These are phyloP conservation scores for Capsicum baccatum DNA, from an alignment of 257 asterid species.

Conservation along the genomic window DNA sequence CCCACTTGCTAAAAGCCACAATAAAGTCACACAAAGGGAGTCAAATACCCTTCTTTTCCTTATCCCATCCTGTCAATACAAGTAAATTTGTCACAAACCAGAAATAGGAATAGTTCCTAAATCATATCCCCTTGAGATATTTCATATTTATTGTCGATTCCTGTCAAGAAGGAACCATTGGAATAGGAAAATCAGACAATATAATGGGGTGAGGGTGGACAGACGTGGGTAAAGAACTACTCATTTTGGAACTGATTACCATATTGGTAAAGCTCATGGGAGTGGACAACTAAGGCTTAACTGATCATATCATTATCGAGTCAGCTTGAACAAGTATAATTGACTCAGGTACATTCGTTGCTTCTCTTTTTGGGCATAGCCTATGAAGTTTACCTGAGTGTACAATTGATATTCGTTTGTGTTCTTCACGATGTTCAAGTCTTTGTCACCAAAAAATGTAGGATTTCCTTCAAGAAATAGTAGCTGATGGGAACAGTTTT, in stretches of 20 bases:
- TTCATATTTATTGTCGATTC: neutral
- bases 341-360: neutral
- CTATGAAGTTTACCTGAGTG: conserved; percentile 53
- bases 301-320: neutral
- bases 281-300: neutral
- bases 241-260: conserved; percentile 60
- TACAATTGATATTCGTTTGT: conserved; percentile 82
- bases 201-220: conserved; percentile 48
- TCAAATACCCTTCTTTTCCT: conserved; percentile 56
- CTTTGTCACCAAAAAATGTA: conserved; percentile 64
- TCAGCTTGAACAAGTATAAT: neutral
- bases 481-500: conserved; percentile 78
- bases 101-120: neutral
- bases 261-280: conserved; percentile 59
- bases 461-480: conserved; percentile 75
- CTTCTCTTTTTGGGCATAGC: neutral
- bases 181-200: neutral
- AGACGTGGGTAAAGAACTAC: conserved; percentile 51
- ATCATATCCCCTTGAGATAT: neutral
- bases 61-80: conserved; percentile 58
- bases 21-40: conserved; percentile 74
- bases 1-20: conserved; percentile 88
- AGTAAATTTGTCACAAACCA: neutral
- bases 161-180: neutral
- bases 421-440: conserved; percentile 70